phyloP scores from a whole-genome alignment of 352 stramenopile species.

The Phytopythium boreale region DNA sequence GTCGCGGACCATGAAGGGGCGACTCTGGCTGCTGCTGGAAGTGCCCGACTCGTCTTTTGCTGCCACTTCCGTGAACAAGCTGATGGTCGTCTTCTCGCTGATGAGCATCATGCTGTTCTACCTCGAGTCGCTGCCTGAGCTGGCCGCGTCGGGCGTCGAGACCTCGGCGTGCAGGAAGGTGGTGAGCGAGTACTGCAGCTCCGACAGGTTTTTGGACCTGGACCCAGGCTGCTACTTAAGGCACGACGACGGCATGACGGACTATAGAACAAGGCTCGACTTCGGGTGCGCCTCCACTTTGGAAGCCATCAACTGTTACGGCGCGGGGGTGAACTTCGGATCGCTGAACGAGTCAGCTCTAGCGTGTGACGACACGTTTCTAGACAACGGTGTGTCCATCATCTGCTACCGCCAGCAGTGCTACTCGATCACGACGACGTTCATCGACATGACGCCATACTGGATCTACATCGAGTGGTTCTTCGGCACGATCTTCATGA shows the following conservation, averaged over 20 bases:
- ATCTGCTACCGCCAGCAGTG: constrained; percentile 64
- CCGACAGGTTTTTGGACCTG: constrained; percentile 11
- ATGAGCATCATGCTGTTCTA: constrained; percentile 73
- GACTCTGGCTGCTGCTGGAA: constrained; percentile 58
- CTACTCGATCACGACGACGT: constrained; percentile 16
- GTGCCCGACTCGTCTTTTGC: constrained; percentile 54
- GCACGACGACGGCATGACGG: constrained; percentile 15
- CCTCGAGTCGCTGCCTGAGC: constrained; percentile 62
- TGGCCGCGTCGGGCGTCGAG: constrained; percentile 43
- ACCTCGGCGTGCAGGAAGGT: constrained; percentile 40
- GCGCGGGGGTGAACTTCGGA: constrained; percentile 48
- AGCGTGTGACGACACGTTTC: constrained; percentile 35
- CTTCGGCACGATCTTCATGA: constrained; percentile 53
- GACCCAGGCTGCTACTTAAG: constrained; percentile 57
- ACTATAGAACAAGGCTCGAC: constrained; percentile 33
- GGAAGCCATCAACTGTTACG: constrained; percentile 37
- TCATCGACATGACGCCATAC: constrained; percentile 63
- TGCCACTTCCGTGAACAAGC: constrained; percentile 45
- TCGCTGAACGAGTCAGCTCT: constrained; percentile 26
- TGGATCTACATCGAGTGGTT: constrained; percentile 79
- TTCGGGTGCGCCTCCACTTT: constrained; percentile 34
- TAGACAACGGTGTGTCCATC: constrained; percentile 12
- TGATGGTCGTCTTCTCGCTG: constrained; percentile 51
- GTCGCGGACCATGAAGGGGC: constrained; percentile 29
- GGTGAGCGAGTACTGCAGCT: constrained; percentile 50